Conservation (phyloP, 176 grass and related monocot genomes). For the Urochloa ruziziensis region DNA sequence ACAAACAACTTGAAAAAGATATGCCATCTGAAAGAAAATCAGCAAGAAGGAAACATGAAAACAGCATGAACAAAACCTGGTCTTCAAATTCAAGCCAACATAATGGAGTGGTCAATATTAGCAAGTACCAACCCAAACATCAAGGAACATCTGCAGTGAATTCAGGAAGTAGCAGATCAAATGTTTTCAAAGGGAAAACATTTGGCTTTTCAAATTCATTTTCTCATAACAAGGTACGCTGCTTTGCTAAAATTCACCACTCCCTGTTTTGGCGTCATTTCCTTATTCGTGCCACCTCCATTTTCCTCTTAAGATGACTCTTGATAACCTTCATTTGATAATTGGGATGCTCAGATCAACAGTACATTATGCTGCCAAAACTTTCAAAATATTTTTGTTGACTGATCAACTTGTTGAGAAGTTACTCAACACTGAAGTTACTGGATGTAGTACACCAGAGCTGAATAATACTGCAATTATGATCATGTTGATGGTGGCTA, state of each 20-base stretch:
- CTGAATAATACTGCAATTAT: background rate
- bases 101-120: constrained; percentile 27
- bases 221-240: constrained; percentile 64
- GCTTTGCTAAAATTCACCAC: background rate
- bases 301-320: constrained; percentile 9
- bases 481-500: background rate
- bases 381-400: background rate
- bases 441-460: background rate
- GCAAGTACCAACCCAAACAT: constrained; percentile 8
- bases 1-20: constrained; percentile 46
- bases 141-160: constrained; percentile 35
- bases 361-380: constrained; percentile 23
- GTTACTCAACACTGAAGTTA: constrained; percentile 23
- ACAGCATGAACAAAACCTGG: constrained; percentile 17
- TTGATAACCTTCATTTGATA: constrained; percentile 17
- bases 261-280: constrained; percentile 17
- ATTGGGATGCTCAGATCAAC: background rate
- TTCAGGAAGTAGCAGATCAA: constrained; percentile 51
- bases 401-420: constrained; percentile 13
- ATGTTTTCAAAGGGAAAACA: constrained; percentile 70
- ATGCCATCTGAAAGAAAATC: constrained; percentile 50
- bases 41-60: constrained; percentile 42
- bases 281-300: background rate
- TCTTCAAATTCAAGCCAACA: constrained; percentile 48
- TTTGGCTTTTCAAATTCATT: constrained; percentile 91